These are phyloP conservation scores for Nicotiana undulata DNA, from an alignment of 257 asterid genomes.

Conservation along the genomic window DNA sequence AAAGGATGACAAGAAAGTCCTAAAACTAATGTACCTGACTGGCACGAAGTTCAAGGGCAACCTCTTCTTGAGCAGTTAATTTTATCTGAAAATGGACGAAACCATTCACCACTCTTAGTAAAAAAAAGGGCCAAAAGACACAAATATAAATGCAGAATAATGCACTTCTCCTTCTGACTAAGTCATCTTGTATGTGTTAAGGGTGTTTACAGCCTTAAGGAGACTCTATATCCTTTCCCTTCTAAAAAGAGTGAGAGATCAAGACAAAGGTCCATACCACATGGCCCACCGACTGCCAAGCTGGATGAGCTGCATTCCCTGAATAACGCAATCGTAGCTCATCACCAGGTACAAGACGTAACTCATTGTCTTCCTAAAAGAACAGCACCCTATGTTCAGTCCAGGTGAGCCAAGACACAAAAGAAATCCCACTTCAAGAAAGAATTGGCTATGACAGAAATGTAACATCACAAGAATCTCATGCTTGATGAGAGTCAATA, in stretches of 20 bases:
- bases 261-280: constrained; percentile 56
- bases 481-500: neutral
- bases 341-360: constrained; percentile 99
- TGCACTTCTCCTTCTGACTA: neutral
- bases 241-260: neutral
- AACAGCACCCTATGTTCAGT: constrained; percentile 12
- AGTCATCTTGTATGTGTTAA: neutral
- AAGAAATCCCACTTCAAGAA: neutral
- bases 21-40: constrained; percentile 50
- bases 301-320: constrained; percentile 92
- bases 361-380: constrained; percentile 94
- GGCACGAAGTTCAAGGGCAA: constrained; percentile 96
- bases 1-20: neutral
- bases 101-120: neutral
- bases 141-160: neutral
- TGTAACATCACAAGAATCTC: neutral
- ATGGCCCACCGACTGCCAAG: constrained; percentile 98
- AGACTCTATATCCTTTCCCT: neutral
- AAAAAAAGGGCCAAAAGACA: neutral
- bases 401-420: neutral
- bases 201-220: neutral
- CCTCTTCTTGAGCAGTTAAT: constrained; percentile 96
- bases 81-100: constrained; percentile 50
- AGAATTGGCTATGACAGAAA: neutral
- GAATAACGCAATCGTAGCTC: constrained; percentile 90